These are phyloP conservation scores for Leucosporidium creatinivorum DNA, from an alignment of 768 basidiomycete genomes.

Conservation along the genomic window DNA sequence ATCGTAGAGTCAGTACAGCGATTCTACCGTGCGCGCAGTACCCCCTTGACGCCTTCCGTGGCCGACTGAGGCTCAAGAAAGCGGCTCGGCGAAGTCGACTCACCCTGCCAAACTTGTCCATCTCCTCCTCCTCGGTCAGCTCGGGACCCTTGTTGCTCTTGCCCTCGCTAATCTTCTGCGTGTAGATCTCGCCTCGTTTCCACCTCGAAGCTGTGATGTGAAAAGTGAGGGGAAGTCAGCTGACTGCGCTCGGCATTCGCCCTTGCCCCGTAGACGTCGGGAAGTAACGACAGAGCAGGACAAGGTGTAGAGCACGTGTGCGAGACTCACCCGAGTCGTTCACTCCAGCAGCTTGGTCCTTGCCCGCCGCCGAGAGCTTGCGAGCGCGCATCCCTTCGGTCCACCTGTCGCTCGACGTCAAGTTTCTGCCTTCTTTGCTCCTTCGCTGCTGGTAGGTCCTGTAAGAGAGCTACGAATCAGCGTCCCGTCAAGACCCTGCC, in stretches of 20 bases:
- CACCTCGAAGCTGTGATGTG: slow-evolving; percentile 20
- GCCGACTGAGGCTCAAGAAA: too few species aligned
- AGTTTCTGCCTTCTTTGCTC: slow-evolving; percentile 6
- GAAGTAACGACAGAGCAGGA: neutral
- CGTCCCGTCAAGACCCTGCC: too few species aligned
- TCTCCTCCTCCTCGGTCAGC: slow-evolving; percentile 19
- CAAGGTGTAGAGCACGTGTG: too few species aligned
- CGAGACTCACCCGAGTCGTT: slow-evolving; percentile 20
- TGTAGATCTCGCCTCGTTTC: slow-evolving; percentile 23
- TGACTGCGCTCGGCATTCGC: neutral
- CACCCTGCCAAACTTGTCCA: slow-evolving; percentile 12
- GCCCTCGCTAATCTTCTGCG: slow-evolving; percentile 16
- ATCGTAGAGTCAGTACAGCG: too few species aligned
- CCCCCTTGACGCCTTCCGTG: too few species aligned
- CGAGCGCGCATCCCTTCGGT: slow-evolving; percentile 12
- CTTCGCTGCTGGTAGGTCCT: slow-evolving; percentile 9
- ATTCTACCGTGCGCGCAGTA: too few species aligned
- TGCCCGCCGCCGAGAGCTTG: slow-evolving; percentile 2
- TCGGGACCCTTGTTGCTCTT: slow-evolving; percentile 1
- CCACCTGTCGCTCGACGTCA: slow-evolving; percentile 14
- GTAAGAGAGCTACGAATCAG: neutral
- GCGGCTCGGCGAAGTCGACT: neutral
- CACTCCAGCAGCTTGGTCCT: slow-evolving; percentile 23
- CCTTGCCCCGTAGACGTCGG: too few species aligned
- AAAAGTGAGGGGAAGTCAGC: neutral